Evolutionary conservation across 2,329 filamentous ascomycete species (phyloP).

Genomic region (Calonectria montana): DNA sequence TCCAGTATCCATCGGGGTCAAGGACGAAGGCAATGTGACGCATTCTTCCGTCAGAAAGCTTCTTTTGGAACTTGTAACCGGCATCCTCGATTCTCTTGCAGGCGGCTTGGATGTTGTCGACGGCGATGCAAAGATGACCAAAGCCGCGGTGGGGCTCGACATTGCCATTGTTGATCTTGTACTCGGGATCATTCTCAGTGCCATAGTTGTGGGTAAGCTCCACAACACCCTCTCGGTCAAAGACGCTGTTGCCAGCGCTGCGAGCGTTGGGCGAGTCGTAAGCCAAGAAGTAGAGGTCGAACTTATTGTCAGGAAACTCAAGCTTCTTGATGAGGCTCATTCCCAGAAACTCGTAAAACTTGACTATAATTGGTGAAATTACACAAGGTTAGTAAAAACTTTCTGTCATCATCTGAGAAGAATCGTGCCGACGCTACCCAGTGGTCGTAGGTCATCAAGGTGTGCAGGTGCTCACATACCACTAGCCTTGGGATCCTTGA

Average conservation of each 20-base stretch:
- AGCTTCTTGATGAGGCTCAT: constrained; percentile 86
- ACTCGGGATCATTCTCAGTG: constrained; percentile 85
- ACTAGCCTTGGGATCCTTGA: constrained; percentile 91
- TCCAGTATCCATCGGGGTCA: constrained; percentile 90
- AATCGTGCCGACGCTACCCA: not conserved
- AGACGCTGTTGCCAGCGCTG: constrained; percentile 77
- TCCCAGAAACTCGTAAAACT: constrained; percentile 94
- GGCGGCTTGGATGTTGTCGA: constrained; percentile 87
- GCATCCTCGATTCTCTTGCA: constrained; percentile 91
- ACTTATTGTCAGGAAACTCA: constrained; percentile 86
- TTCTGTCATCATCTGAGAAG: not conserved
- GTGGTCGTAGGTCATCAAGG: constrained; percentile 32
- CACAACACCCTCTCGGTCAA: constrained; percentile 89
- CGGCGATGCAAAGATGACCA: constrained; percentile 86
- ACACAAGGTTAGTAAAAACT: not conserved
- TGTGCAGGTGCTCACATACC: constrained; percentile 56
- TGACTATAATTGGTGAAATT: constrained; percentile 61
- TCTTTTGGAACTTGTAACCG: constrained; percentile 96
- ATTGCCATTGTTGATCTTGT: constrained; percentile 89
- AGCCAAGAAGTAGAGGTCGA: constrained; percentile 94
- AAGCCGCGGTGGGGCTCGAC: constrained; percentile 86
- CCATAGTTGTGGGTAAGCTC: constrained; percentile 90
- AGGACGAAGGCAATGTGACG: constrained; percentile 88
- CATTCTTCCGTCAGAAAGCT: constrained; percentile 89
- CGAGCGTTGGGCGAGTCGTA: constrained; percentile 82